Base-by-base conservation (phyloP, 139 green algal species). In the Chlamydomonas urium region DNA sequence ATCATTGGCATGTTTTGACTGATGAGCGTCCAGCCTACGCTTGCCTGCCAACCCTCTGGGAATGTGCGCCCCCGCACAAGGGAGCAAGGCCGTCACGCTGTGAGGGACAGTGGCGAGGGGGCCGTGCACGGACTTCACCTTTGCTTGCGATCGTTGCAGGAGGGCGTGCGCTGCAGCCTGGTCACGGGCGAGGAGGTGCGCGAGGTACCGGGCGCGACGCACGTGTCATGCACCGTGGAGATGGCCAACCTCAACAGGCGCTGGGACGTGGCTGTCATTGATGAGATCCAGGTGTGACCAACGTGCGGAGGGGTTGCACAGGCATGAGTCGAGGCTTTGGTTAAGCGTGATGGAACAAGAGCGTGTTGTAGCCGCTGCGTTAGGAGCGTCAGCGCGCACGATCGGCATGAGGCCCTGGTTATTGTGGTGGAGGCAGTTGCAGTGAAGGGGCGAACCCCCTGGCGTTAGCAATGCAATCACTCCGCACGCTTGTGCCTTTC, bases 181-280 rank as follows among this genome's bases (percentile, higher is more conserved):
- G 48, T 82, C 47, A 82, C 69, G 23, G 94, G 93, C 0, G 93
- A 98, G 81, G 94, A 98, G 76, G 65, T 79, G 34, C 76, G 81
- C 32, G 56, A 81, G 23, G 80, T 97, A 66, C 88, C 90, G 3
- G 85, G 84, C 29, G 86, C 92, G 2, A 28, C 47, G 24, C 94
- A 98, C 79, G 84, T 79, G 2, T 73, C 93, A 4, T 98, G 92
- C 86, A 98, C 94, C 1, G 85, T 98, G 0, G 94, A 98, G 75
- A 98, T 98, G 94, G 85, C 84, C 0, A 79, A 73, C 68, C 29
- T 90, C 0, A 31, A 62, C 28, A 69, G 72, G 31, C 73, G 66
- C 4, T 61, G 45, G 37, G 93, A 98, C 17, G 91, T 98, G 65
- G 93, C 91, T 0, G 89, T 98, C 31, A 88, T 98, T 32, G 94